phyloP scores from a whole-genome alignment of 805 yeast genomes.

The Monosporozyma yasuniensis region DNA sequence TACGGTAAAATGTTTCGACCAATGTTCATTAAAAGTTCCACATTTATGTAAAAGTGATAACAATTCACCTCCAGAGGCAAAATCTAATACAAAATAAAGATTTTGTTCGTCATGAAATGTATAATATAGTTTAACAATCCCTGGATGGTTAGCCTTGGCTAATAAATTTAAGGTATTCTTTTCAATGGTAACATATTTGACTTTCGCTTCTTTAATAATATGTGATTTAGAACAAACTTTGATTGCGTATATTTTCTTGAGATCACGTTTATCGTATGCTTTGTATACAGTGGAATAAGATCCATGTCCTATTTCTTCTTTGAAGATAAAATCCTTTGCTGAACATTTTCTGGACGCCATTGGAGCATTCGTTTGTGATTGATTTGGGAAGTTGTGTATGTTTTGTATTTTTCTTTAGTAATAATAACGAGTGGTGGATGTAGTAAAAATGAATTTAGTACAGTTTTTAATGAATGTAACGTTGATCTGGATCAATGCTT shows the following conservation, averaged over 20 bases:
- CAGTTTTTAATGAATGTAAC: not conserved
- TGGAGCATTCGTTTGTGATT: not conserved
- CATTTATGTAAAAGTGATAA: constrained; percentile 65
- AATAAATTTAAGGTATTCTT: constrained; percentile 79
- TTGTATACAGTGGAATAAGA: constrained; percentile 90
- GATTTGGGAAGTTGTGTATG: no score
- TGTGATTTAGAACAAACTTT: constrained; percentile 87
- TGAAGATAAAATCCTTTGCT: constrained; percentile 29
- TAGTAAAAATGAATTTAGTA: not conserved
- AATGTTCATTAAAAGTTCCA: constrained; percentile 68
- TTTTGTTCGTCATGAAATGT: constrained; percentile 90
- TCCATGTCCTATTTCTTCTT: constrained; percentile 69
- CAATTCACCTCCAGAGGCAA: constrained; percentile 92
- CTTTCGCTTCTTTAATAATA: constrained; percentile 87
- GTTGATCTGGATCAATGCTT: not conserved
- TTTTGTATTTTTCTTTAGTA: not conserved
- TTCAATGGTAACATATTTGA: constrained; percentile 92
- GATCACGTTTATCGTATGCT: constrained; percentile 61
- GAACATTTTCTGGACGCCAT: constrained; percentile 23
- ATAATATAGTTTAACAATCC: constrained; percentile 82
- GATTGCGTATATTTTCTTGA: constrained; percentile 60
- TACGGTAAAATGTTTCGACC: constrained; percentile 70
- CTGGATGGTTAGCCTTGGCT: constrained; percentile 75
- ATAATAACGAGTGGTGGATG: not conserved
- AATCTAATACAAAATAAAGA: constrained; percentile 84